Conservation (phyloP, 2,329 filamentous ascomycete species). For the Colletotrichum higginsianum region DNA sequence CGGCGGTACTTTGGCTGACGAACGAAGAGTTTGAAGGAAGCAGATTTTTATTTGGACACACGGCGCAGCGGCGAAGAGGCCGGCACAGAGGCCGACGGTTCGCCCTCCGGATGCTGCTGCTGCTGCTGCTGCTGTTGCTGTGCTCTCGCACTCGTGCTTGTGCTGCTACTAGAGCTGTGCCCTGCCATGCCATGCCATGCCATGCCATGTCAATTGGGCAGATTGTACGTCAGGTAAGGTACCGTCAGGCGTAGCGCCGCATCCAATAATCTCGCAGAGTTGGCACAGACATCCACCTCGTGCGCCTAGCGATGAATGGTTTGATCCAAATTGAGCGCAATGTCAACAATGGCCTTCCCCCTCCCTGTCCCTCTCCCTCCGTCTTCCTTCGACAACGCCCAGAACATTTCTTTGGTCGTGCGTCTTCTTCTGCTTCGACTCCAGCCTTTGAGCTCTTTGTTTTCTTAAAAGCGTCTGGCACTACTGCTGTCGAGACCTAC, state of each 20-base stretch:
- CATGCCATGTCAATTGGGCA: slow-evolving; percentile 12
- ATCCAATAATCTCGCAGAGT: slow-evolving; percentile 7
- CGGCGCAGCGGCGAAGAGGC: background rate
- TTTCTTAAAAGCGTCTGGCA: background rate
- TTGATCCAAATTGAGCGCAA: background rate
- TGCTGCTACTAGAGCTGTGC: background rate
- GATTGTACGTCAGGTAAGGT: slow-evolving; percentile 20
- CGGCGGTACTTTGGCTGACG: no score
- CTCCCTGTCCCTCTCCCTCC: background rate
- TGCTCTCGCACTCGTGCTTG: background rate
- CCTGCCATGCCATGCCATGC: background rate
- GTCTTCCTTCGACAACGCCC: background rate
- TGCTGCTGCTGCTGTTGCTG: background rate
- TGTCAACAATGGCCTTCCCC: background rate
- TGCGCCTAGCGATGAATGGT: background rate
- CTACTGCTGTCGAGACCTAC: background rate
- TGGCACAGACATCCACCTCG: background rate
- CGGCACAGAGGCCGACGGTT: background rate
- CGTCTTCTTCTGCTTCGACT: background rate
- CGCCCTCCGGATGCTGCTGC: slow-evolving; percentile 2
- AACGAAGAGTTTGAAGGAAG: slow-evolving; percentile 11
- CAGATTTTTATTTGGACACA: slow-evolving; percentile 17
- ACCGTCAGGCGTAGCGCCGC: slow-evolving; percentile 2
- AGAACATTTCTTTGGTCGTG: background rate
- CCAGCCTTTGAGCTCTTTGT: background rate